Base-by-base conservation (phyloP, 805 yeast species). In the Maudiozyma bulderi region DNA sequence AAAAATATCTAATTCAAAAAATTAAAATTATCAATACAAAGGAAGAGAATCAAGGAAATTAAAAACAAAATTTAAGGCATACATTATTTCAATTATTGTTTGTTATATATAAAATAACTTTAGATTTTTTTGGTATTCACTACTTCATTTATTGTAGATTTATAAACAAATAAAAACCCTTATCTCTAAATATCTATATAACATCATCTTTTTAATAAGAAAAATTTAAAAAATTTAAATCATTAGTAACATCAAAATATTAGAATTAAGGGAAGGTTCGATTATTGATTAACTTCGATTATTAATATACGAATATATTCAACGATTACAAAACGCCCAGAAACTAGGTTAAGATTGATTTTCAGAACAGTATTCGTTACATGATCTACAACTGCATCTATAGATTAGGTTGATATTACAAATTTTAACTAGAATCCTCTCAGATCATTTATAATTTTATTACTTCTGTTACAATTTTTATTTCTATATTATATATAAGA, bases 121-220 rank as follows among this genome's bases (percentile, higher is more conserved):
- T n/a, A 13, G 38, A 35, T 35, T 35, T 35, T 35, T 35, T 35
- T 35, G 38, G 41, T 39, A 39, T n/a, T 39, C 28, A 39, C 41
- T 35, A 35, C 38, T 35, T 35, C 38, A 35, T 35, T 35, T 35
- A 8, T 29, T 15, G 33, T 40, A 40, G 33, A n/a, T 40, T 40
- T 15, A 26, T 38, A 38, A 38, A 8, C n/a, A 38, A n/a, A 8
- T 38, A 38, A n/a, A n/a, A 11, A 28, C 32, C 15, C 10, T 15
- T n/a, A 29, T 40, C 33, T 41, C 34, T 30, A 47, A 42, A 40
- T 47, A 47, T 32, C 35, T 47, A 47, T 47, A 47, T 42, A 42
- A 35, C 43, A 47, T 47, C 38, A 42, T 43, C 45, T 47, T 47
- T 41, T 42, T 42, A 14, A 31, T 32, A 42, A 29, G 14, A 43